Base-by-base conservation (phyloP, 73 alveolate genomes). In the Breviolum minutum region DNA sequence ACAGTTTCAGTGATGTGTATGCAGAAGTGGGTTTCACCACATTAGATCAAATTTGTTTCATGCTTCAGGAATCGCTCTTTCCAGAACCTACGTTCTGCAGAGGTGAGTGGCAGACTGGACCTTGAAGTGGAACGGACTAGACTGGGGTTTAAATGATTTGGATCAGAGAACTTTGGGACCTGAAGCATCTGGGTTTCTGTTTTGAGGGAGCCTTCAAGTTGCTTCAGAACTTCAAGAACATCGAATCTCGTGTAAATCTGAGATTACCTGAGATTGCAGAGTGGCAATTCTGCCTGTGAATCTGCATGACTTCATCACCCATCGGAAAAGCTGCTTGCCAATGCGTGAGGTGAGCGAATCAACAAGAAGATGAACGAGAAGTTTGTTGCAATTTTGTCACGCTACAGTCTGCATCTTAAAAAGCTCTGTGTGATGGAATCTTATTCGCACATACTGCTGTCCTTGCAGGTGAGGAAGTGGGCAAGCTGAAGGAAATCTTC, bases 161-260 rank as follows among this genome's bases (percentile, higher is more conserved):
- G 54, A 40, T 40, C 54, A 40, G 54, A 40, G 54, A 40, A 40
- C 54, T 40, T 40, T 40, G 54, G 54, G 17, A 68, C 24, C 77
- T 68, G 77, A 68, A 68, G 77, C 77, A 22, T 22, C 4, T 40
- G 54, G 54, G 54, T 40, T 40, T 29, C 95, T 94, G 99, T 24
- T 99, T 99, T 13, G 99, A 99, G 99, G 99, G 99, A 70, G 99
- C 99, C 63, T 99, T 99, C 99, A 99, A 99, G 92, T 99, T 99
- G 99, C 99, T 99, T 40, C 99, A 99, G 54, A 99, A 99, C 99
- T 99, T 99, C 99, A 99, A 99, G 99, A 99, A 99, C 96, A 99
- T 99, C 99, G 99, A 99, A 92, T 99, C 99, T 64, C 99, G 99
- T 95, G 61, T 76, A 48, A 27, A 3, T 60, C 96, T 61, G 77